Evolutionary conservation across 75 land plant genomes (phyloP), one percentile per base, ranked within the genome.

Genomic region (Selaginella moellendorffii): DNA sequence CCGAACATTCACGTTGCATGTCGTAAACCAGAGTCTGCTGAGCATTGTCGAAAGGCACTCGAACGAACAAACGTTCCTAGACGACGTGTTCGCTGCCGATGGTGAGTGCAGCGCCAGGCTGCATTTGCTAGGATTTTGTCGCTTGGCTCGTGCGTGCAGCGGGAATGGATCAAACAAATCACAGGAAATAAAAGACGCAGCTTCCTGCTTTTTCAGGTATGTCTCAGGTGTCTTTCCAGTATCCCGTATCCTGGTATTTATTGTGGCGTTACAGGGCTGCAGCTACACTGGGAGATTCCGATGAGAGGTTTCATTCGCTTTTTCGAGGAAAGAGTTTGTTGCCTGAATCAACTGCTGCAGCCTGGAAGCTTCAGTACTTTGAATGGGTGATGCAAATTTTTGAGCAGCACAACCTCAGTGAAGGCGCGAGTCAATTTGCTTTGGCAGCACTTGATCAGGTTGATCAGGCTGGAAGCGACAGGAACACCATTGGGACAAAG

Each of bases 351-450:
- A 36, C 46, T 36, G 14, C 46, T 68, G 80, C 77, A 25, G 69
- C 75, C 53, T 88, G 96, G 96, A 89, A 66, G 72, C 76, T 88
- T 78, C 77, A 77, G 24, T 93, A 93, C 64, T 93, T 80, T 72
- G 90, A 93, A 63, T 93, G 87, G 86, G 87, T 73, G 25, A 93
- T 93, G 96, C 87, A 88, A 63, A 63, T 93, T 28, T 93, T 93
- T 80, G 98, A 93, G 76, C 98, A 85, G 54, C 81, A 88, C 63
- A 78, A 74, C 66, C 53, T 85, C 31, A 81, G 81, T 77, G 85
- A 82, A 69, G 96, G 82, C 52, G 96, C 96, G 53, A 74, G 81
- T 62, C 83, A 88, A 63, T 93, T 93, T 83, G 96, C 98, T 56
- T 79, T 70, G 74, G 89, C 98, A 56, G 96, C 98, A 51, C 80